Evolutionary conservation across 2,329 filamentous ascomycete genomes (phyloP), one percentile per base, ranked within the genome.

Genomic region (Paecilomyces variotii): DNA sequence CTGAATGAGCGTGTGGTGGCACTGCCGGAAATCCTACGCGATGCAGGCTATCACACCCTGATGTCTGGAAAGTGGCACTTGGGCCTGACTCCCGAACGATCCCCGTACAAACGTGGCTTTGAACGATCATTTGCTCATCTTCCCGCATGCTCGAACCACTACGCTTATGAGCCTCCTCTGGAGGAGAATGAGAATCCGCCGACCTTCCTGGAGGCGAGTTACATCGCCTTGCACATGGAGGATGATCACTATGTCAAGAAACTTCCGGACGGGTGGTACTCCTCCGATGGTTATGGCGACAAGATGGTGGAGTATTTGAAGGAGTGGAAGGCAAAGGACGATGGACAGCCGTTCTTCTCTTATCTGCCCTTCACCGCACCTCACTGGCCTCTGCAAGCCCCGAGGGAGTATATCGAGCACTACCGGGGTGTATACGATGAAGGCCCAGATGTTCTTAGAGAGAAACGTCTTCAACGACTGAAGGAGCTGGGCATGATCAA

Each of bases 61-160:
- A 84, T 87, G 79, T 74, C 81, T 4, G 84, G 84, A 0, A 87
- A 87, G 66, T 87, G 84, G 84, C 83, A 86, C 68, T 71, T 87
- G 19, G 84, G 84, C 0, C 70, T 87, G 11, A 84, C 78, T 0
- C 80, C 81, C 0, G 82, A 86, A 63, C 77, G 79, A 3, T 80
- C 78, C 3, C 84, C 84, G 0, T 76, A 79, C 53, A 78, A 76
- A 11, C 76, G 84, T 9, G 84, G 85, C 0, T 87, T 87, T 62
- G 79, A 84, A 59, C 78, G 78, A 19, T 82, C 79, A 30, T 81
- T 87, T 59, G 83, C 84, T 2, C 80, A 84, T 65, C 72, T 87
- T 2, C 84, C 84, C 0, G 84, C 81, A 2, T 85, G 83, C 67
- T 81, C 79, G 5, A 85, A 84, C 58, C 82, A 84, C 63, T 84